Evolutionary conservation across 2,329 filamentous ascomycete genomes (phyloP).

Genomic region (Monosporascus sp.): DNA sequence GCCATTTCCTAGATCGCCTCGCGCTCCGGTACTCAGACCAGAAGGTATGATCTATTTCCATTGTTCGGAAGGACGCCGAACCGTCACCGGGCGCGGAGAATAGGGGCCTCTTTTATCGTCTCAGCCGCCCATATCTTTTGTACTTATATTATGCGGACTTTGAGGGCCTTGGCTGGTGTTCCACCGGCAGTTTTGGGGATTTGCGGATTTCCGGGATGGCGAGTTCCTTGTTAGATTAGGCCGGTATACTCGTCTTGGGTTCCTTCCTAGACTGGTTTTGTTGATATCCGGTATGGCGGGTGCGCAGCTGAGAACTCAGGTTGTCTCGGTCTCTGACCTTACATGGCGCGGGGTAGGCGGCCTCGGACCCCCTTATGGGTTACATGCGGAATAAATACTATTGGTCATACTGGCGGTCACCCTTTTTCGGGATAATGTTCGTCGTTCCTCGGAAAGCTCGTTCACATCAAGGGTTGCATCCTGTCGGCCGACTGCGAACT

Average conservation of each 20-base stretch:
- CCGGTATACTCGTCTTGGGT: neutral
- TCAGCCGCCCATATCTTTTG: neutral
- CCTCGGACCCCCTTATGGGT: no score
- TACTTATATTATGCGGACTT: neutral
- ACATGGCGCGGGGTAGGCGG: neutral
- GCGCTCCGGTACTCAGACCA: slow-evolving; percentile 65
- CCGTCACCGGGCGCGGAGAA: neutral
- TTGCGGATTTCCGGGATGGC: neutral
- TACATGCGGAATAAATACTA: no score
- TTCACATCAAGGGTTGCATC: no score
- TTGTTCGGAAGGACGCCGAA: neutral
- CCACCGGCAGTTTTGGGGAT: neutral
- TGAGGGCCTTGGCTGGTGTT: neutral
- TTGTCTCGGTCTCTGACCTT: neutral
- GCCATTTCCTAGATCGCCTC: slow-evolving; percentile 80
- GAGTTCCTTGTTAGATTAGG: neutral
- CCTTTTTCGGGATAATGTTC: no score
- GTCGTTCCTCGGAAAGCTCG: no score
- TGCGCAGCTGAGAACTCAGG: neutral
- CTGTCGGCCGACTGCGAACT: no score
- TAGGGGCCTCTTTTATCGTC: neutral
- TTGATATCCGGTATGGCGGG: neutral
- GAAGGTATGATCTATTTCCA: neutral
- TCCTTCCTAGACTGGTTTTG: neutral
- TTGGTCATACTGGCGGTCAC: no score